A percentile compares a stretch with the other conserved stretches of the same genome.
phyloP scores from a whole-genome alignment of 306 rosid genomes.

The Lathyrus sativus region DNA sequence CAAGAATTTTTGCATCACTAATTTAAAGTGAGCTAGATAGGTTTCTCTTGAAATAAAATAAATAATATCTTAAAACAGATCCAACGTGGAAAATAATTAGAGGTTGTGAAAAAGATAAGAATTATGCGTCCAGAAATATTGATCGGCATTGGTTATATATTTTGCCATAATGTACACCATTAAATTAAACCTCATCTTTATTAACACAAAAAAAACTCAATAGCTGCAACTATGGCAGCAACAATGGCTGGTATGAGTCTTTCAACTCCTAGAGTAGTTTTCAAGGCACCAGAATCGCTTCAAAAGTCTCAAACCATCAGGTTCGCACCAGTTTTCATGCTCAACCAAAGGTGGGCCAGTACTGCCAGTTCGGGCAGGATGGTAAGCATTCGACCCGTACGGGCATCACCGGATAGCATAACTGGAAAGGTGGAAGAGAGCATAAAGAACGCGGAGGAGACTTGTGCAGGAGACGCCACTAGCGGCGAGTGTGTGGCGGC shows the following conservation, averaged over 20 bases:
- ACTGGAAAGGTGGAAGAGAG: slow-evolving; percentile 79
- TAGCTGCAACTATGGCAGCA: slow-evolving; percentile 61
- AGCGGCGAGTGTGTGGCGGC: slow-evolving; percentile 94
- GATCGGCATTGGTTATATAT: slow-evolving; percentile 29
- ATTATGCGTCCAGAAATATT: slow-evolving; percentile 56
- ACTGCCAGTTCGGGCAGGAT: slow-evolving; percentile 35
- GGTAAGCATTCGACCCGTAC: slow-evolving; percentile 39
- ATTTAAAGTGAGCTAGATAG: neutral
- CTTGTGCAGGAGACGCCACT: slow-evolving; percentile 61
- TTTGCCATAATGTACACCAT: neutral
- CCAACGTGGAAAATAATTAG: slow-evolving; percentile 50
- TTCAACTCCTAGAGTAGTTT: slow-evolving; percentile 50
- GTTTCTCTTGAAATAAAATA: neutral
- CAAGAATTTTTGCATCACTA: slow-evolving; percentile 3
- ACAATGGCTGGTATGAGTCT: slow-evolving; percentile 58
- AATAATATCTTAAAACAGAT: slow-evolving; percentile 35
- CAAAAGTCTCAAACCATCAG: slow-evolving; percentile 41
- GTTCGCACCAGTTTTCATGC: slow-evolving; percentile 24
- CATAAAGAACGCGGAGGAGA: slow-evolving; percentile 77
- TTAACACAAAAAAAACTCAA: neutral
- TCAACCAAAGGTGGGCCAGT: slow-evolving; percentile 32
- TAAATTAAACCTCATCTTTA: slow-evolving; percentile 2
- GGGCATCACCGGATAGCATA: slow-evolving; percentile 70
- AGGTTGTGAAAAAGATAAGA: slow-evolving; percentile 56
- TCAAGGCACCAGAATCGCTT: slow-evolving; percentile 45